phyloP scores from a whole-genome alignment of 1,284 basidiomycete species.

The Apiotrichum akiyoshidainum region DNA sequence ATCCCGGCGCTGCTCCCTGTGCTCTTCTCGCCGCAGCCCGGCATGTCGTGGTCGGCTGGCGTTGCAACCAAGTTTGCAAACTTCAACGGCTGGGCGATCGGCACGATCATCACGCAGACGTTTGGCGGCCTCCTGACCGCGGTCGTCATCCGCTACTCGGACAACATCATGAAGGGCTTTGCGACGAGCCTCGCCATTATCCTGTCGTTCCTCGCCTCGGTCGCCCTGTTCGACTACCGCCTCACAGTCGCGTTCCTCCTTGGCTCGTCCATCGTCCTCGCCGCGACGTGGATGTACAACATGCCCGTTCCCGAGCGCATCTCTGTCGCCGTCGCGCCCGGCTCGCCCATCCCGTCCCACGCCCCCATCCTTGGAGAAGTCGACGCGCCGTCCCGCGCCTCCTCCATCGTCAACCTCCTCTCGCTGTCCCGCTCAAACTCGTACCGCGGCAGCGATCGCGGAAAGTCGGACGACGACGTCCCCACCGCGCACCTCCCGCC shows the following conservation, averaged over 20 bases:
- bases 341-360: slow-evolving; percentile 41
- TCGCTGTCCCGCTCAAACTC: slow-evolving; percentile 9
- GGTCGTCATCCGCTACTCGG: slow-evolving; percentile 56
- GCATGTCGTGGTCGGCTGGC: slow-evolving; percentile 31
- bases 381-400: slow-evolving; percentile 37
- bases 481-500: too few relatives aligned
- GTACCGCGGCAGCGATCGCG: too few relatives aligned
- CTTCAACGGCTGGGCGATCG: slow-evolving; percentile 87
- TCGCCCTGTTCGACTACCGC: slow-evolving; percentile 80
- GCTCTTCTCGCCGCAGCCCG: slow-evolving; percentile 57
- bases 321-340: slow-evolving; percentile 42
- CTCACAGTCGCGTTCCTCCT: slow-evolving; percentile 80
- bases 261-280: slow-evolving; percentile 75
- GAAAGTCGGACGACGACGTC: too few relatives aligned
- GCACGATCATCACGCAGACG: slow-evolving; percentile 82
- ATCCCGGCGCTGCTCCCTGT: slow-evolving; percentile 84
- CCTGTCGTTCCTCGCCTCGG: slow-evolving; percentile 84
- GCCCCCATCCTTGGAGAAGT: slow-evolving; percentile 50
- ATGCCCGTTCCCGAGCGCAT: slow-evolving; percentile 51
- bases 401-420: slow-evolving; percentile 41
- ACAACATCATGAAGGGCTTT: slow-evolving; percentile 71
- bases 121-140: slow-evolving; percentile 87
- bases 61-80: slow-evolving; percentile 44
- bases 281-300: slow-evolving; percentile 87
- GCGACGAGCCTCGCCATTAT: slow-evolving; percentile 90